Conservation (phyloP, 495 filamentous ascomycete genomes). For the Lasiosphaeria miniovina region DNA sequence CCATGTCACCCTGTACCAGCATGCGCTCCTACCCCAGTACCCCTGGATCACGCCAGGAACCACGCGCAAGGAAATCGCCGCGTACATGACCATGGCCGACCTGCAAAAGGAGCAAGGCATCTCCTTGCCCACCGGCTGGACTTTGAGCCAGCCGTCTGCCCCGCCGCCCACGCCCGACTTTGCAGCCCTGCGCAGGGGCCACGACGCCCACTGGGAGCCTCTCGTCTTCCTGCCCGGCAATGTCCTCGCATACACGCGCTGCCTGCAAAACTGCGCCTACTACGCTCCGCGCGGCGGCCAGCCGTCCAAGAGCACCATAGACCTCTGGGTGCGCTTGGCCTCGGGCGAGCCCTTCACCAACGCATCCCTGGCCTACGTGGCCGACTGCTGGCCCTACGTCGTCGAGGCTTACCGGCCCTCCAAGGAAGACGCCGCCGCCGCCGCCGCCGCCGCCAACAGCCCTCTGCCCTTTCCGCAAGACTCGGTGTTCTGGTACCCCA, state of each 20-base stretch:
- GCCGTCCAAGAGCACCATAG: constrained; percentile 41
- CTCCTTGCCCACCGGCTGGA: constrained; percentile 51
- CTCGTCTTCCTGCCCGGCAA: constrained; percentile 36
- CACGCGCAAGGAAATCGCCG: constrained; percentile 38
- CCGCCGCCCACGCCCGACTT: constrained; percentile 41
- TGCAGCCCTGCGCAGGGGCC: constrained; percentile 31
- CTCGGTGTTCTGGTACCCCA: constrained; percentile 68
- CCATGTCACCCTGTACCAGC: constrained; percentile 60
- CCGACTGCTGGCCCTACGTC: constrained; percentile 47
- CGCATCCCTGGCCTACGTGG: constrained; percentile 54
- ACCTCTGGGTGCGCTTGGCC: constrained; percentile 64
- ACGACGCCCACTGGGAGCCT: constrained; percentile 45
- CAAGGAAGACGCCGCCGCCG: constrained; percentile 7
- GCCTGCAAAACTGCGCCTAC: constrained; percentile 48
- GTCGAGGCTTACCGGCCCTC: constrained; percentile 26
- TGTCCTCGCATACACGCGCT: constrained; percentile 49
- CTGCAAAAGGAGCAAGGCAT: constrained; percentile 57
- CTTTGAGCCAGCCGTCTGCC: constrained; percentile 28
- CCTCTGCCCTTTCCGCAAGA: constrained; percentile 12
- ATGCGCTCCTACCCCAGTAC: constrained; percentile 22
- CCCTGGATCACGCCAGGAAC: constrained; percentile 31
- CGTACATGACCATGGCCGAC: constrained; percentile 67
- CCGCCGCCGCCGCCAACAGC: not conserved
- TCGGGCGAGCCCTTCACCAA: constrained; percentile 53
- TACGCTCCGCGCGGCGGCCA: constrained; percentile 54